Conservation (phyloP, 2,329 filamentous ascomycete species). For the Alternaria burnsii region DNA sequence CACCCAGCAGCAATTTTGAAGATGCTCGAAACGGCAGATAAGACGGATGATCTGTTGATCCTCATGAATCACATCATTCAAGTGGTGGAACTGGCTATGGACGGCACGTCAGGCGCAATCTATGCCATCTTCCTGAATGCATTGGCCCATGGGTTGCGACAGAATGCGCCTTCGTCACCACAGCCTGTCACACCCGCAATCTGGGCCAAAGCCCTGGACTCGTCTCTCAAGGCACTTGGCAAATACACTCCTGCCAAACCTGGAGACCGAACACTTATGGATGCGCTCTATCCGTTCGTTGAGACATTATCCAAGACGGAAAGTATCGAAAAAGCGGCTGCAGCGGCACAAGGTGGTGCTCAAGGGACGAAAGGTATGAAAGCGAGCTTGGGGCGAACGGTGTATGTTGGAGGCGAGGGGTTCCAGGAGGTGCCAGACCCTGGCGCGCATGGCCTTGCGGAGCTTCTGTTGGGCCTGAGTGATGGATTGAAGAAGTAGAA, state of each 20-base stretch:
- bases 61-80: conserved; percentile 68
- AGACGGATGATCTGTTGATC: conserved; percentile 66
- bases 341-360: conserved; percentile 77
- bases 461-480: conserved; percentile 82
- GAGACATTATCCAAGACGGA: conserved; percentile 71
- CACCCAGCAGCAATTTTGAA: conserved; percentile 51
- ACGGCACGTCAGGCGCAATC: conserved; percentile 78
- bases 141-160: conserved; percentile 72
- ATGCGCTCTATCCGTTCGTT: conserved; percentile 89
- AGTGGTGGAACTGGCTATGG: conserved; percentile 74
- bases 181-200: conserved; percentile 58
- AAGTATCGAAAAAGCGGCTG: conserved; percentile 75
- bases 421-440: conserved; percentile 79
- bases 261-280: conserved; percentile 89
- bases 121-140: conserved; percentile 92
- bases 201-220: conserved; percentile 74
- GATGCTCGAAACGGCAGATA: conserved; percentile 52
- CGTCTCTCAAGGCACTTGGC: conserved; percentile 69
- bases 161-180: conserved; percentile 59
- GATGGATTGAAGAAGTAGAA: conserved; percentile 56
- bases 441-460: conserved; percentile 79
- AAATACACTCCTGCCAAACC: conserved; percentile 89
- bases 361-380: conserved; percentile 91
- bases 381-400: conserved; percentile 82
- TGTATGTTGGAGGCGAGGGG: conserved; percentile 79